A percentile compares a stretch with the other conserved stretches of the same genome.
These are phyloP conservation scores for Teratosphaeria nubilosa DNA, from an alignment of 2,329 filamentous ascomycete genomes.

Conservation along the genomic window DNA sequence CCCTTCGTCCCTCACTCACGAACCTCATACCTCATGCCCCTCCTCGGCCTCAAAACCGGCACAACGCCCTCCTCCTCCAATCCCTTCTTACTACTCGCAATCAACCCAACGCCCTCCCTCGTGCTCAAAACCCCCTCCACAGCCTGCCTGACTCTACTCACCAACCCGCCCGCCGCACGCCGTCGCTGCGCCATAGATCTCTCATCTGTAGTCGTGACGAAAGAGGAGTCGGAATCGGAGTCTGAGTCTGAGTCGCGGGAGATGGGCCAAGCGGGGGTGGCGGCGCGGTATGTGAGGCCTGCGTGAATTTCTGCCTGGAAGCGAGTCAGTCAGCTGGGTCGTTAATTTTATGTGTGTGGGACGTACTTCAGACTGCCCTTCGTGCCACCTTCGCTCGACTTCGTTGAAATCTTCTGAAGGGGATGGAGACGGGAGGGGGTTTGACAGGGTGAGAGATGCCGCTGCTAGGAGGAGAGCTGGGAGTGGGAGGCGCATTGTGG, in stretches of 20 bases:
- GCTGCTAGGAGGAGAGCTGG: conserved; percentile 6
- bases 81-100: conserved; percentile 1
- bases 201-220: conserved; percentile 9
- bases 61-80: conserved; percentile 7
- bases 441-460: conserved; percentile 2
- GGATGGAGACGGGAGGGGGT: conserved; percentile 3
- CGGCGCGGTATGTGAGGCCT: conserved; percentile 7
- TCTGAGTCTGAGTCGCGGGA: no score
- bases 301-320: conserved; percentile 12
- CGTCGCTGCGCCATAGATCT: conserved; percentile 3
- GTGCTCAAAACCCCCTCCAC: conserved; percentile 8
- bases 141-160: conserved; percentile 7
- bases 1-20: background rate
- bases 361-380: conserved; percentile 20
- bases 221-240: no score
- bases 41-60: conserved; percentile 17
- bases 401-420: conserved; percentile 12
- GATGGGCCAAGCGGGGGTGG: conserved; percentile 14
- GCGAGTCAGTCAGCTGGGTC: no score
- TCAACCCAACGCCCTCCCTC: conserved; percentile 5
- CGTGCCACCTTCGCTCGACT: conserved; percentile 19
- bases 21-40: conserved; percentile 12
- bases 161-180: background rate
- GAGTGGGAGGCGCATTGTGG: conserved; percentile 7
- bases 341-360: background rate